Conservation (phyloP, 2,329 filamentous ascomycete genomes). For the Botryotinia narcissicola region DNA sequence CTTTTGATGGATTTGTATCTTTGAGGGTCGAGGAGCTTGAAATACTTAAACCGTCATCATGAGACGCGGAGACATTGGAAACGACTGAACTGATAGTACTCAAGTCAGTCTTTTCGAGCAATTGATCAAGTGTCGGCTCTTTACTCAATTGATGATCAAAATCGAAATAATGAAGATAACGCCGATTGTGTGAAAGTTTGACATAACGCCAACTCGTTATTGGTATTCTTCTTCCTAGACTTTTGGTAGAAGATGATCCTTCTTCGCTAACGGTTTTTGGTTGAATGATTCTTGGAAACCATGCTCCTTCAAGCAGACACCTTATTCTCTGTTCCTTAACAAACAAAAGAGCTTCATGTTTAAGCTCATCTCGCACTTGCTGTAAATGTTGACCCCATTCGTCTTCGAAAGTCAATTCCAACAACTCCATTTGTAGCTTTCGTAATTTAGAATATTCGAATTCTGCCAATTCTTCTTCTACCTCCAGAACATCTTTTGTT, state of each 20-base stretch:
- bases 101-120: conserved; percentile 83
- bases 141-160: conserved; percentile 65
- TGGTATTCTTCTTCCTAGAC: conserved; percentile 23
- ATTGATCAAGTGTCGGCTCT: conserved; percentile 68
- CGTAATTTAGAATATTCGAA: conserved; percentile 78
- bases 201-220: conserved; percentile 69
- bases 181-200: conserved; percentile 84
- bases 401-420: conserved; percentile 89
- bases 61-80: conserved; percentile 67
- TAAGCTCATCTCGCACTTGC: conserved; percentile 87
- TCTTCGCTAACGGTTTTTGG: conserved; percentile 46
- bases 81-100: conserved; percentile 87
- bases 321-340: conserved; percentile 95
- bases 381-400: conserved; percentile 88
- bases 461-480: conserved; percentile 84
- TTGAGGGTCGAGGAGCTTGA: conserved; percentile 45
- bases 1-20: conserved; percentile 33
- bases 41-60: conserved; percentile 49
- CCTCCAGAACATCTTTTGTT: conserved; percentile 78
- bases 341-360: conserved; percentile 89
- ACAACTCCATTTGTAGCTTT: conserved; percentile 87
- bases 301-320: conserved; percentile 82
- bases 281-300: conserved; percentile 61
- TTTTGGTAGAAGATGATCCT: conserved; percentile 28
- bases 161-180: conserved; percentile 86